A percentile compares a stretch with the other conserved stretches of the same genome.
phyloP scores from a whole-genome alignment of 805 yeast genomes.

The Candida easanensis region DNA sequence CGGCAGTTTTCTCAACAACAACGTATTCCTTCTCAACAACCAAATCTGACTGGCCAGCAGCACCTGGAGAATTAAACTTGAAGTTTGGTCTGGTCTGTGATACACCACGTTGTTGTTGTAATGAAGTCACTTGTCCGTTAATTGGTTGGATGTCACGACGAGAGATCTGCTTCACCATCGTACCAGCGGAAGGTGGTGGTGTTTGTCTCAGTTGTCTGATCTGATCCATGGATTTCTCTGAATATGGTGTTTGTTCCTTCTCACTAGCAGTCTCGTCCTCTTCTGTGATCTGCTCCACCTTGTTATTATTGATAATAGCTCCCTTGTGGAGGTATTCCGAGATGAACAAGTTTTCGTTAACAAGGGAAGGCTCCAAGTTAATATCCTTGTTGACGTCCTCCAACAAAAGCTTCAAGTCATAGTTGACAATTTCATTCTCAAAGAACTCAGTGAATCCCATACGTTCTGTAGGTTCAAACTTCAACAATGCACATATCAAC shows the following conservation, averaged over 20 bases:
- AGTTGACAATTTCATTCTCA: constrained; percentile 60
- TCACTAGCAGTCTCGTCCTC: constrained; percentile 14
- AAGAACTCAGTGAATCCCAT: constrained; percentile 89
- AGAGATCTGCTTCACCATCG: constrained; percentile 20
- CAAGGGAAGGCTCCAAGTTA: constrained; percentile 55
- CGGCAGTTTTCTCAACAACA: constrained; percentile 90
- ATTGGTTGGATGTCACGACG: constrained; percentile 28
- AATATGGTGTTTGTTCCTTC: background rate
- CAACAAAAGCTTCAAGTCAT: constrained; percentile 40
- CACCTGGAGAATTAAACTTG: constrained; percentile 19
- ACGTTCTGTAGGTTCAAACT: constrained; percentile 82
- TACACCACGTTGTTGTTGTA: constrained; percentile 11
- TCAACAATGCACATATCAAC: constrained; percentile 72
- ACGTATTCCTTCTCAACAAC: constrained; percentile 83
- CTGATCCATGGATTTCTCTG: constrained; percentile 8
- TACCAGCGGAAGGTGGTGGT: constrained; percentile 7
- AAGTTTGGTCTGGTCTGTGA: constrained; percentile 13
- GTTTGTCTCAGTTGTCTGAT: constrained; percentile 7
- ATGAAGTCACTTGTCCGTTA: constrained; percentile 7
- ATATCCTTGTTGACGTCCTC: constrained; percentile 47
- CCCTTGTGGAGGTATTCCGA: constrained; percentile 66
- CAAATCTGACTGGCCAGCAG: constrained; percentile 40
- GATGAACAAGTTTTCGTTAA: constrained; percentile 78
- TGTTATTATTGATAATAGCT: constrained; percentile 22
- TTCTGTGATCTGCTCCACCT: constrained; percentile 13